A percentile compares a stretch with the other conserved stretches of the same genome.
phyloP scores from a whole-genome alignment of 768 basidiomycete genomes.

The Termitomyces sp. region DNA sequence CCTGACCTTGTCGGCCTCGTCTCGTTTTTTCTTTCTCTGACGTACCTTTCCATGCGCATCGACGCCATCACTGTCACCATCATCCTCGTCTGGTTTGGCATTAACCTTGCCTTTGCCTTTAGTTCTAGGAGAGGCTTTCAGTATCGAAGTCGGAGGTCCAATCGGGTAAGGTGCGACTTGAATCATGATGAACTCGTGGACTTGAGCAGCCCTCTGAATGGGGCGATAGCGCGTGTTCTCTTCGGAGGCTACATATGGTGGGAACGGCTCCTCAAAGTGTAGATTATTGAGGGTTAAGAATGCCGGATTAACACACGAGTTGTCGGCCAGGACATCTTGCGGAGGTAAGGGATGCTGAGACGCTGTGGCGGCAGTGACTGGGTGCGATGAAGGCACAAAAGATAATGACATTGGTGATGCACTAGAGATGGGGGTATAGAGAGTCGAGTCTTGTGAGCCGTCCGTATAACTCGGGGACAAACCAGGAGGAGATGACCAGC shows the following conservation, averaged over 20 bases:
- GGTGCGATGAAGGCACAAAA: not conserved
- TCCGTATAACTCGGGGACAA: slow-evolving; percentile 6
- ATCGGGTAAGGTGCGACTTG: slow-evolving; percentile 2
- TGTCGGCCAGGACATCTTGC: not conserved
- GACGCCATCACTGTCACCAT: not conserved
- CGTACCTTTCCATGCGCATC: not conserved
- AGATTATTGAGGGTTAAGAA: not conserved
- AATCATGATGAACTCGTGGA: not conserved
- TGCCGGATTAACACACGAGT: not conserved
- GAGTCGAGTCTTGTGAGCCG: slow-evolving; percentile 1
- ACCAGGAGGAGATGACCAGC: not conserved
- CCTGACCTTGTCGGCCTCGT: not conserved
- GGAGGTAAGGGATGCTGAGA: not conserved
- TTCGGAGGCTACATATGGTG: not conserved
- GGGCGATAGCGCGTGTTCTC: not conserved
- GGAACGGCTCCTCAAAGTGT: not conserved
- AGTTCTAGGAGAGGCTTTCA: not conserved
- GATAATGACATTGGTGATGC: not conserved
- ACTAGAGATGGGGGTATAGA: not conserved
- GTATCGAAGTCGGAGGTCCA: not conserved
- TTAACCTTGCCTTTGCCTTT: slow-evolving; percentile 1
- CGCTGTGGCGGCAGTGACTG: not conserved
- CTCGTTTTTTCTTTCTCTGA: slow-evolving; percentile 1
- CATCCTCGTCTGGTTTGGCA: not conserved
- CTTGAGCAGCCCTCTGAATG: not conserved